A percentile compares a stretch with the other conserved stretches of the same genome.
These are phyloP conservation scores for Neopestalotiopsis sp. DNA, from an alignment of 2,329 filamentous ascomycete species.

Conservation along the genomic window DNA sequence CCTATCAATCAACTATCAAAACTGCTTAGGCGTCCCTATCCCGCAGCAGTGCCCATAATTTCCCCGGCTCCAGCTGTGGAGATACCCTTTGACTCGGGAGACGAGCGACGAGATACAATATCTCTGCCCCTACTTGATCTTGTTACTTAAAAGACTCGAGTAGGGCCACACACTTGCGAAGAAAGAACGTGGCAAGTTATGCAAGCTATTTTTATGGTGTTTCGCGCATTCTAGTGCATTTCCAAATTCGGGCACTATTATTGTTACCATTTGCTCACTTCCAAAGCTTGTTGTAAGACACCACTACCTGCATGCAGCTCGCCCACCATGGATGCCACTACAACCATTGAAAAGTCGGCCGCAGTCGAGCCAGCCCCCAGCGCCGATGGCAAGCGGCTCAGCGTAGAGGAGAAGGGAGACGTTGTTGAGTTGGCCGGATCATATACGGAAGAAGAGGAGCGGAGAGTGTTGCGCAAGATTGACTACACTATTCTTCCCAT, in stretches of 20 bases:
- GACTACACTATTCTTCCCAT: slow-evolving; percentile 38
- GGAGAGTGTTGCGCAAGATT: slow-evolving; percentile 38
- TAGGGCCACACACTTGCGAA: neutral
- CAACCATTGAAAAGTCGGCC: slow-evolving; percentile 9
- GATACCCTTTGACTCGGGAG: neutral
- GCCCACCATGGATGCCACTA: slow-evolving; percentile 10
- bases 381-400: slow-evolving; percentile 23
- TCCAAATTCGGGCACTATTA: neutral
- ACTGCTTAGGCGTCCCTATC: neutral
- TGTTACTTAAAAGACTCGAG: neutral
- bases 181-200: neutral
- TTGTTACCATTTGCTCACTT: neutral
- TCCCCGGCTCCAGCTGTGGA: neutral
- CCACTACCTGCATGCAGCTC: neutral
- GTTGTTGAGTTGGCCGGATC: slow-evolving; percentile 25
- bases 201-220: neutral
- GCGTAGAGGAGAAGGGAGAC: slow-evolving; percentile 17
- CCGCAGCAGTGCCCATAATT: neutral
- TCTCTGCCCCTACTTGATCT: neutral
- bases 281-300: too few relatives aligned
- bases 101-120: neutral
- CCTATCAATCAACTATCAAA: slow-evolving; percentile 10
- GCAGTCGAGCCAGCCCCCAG: slow-evolving; percentile 4
- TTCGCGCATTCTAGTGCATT: neutral
- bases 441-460: slow-evolving; percentile 39